Evolutionary conservation across 148 eudicot genomes (phyloP).

Genomic region (Rhododendron mucronatum): DNA sequence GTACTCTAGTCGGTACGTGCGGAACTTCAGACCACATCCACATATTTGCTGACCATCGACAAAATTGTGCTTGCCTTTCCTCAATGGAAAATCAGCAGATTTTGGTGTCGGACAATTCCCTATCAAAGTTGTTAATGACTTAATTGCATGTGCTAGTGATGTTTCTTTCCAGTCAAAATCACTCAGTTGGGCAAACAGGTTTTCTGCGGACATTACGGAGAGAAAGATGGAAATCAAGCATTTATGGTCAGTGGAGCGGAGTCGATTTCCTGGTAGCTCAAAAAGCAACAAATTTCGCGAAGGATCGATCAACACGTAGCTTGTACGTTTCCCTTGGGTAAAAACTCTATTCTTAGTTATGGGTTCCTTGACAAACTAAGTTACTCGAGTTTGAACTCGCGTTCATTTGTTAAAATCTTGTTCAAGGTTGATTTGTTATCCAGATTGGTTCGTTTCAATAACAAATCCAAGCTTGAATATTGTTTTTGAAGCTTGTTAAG

Average conservation of each 20-base stretch:
- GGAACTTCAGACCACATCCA: not conserved
- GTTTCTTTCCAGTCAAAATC: not conserved
- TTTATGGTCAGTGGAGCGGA: not conserved
- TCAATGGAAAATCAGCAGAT: not conserved
- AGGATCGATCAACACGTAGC: not conserved
- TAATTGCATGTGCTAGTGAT: not conserved
- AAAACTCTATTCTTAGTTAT: no score
- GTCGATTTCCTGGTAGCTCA: not conserved
- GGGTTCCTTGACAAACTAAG: no score
- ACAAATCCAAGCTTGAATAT: not conserved
- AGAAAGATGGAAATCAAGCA: not conserved
- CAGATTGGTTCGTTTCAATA: not conserved
- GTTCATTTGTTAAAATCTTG: no score
- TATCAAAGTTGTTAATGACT: not conserved
- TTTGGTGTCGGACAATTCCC: not conserved
- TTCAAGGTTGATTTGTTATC: no score
- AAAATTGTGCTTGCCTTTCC: not conserved
- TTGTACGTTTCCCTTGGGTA: no score
- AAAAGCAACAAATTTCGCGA: not conserved
- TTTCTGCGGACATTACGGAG: not conserved
- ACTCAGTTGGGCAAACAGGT: not conserved
- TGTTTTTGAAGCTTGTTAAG: no score
- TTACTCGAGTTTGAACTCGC: no score
- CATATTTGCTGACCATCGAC: not conserved
- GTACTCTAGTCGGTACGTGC: no score